phyloP scores from a whole-genome alignment of 2,329 filamentous ascomycete genomes.

The Diaporthe citrichinensis region DNA sequence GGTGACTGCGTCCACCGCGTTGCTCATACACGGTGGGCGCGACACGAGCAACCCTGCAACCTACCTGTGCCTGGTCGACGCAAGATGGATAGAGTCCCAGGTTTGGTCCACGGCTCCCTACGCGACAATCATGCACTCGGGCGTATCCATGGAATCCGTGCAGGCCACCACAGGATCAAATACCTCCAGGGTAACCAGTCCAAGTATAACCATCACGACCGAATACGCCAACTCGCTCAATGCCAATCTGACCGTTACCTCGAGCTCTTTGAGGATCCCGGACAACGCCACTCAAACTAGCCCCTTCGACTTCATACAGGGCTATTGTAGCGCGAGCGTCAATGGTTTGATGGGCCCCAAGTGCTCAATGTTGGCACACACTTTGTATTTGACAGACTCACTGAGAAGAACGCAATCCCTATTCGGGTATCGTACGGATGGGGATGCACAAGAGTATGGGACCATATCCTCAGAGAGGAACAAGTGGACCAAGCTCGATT shows the following conservation, averaged over 20 bases:
- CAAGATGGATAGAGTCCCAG: neutral
- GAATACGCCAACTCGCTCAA: neutral
- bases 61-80: neutral
- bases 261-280: neutral
- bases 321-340: neutral
- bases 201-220: neutral
- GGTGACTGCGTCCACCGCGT: neutral
- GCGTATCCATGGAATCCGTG: neutral
- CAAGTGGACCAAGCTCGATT: neutral
- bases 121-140: neutral
- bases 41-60: neutral
- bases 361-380: neutral
- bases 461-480: neutral
- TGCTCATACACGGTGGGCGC: neutral
- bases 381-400: neutral
- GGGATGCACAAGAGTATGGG: neutral
- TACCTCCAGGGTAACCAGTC: too few species aligned
- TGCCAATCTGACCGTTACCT: neutral
- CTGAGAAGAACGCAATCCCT: neutral
- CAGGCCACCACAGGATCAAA: neutral
- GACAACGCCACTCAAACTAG: neutral
- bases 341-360: neutral
- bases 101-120: neutral
- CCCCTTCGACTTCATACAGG: neutral
- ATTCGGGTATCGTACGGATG: neutral